Conservation (phyloP, 768 basidiomycete species). For the Pisolithus albus region DNA sequence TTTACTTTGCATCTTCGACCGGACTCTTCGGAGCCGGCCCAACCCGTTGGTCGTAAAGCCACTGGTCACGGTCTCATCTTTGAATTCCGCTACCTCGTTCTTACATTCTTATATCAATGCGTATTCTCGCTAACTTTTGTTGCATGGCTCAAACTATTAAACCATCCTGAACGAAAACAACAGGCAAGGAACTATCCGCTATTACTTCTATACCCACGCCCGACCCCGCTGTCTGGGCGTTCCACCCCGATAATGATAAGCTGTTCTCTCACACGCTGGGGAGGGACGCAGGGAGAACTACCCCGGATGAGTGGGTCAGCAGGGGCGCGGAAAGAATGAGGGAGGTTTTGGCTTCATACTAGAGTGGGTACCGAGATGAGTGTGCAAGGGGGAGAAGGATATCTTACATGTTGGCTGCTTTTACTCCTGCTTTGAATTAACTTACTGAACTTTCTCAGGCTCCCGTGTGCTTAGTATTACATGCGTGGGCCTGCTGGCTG, state of each 20-base stretch:
- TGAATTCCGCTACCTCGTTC: background rate
- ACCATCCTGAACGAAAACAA: conserved; percentile 1
- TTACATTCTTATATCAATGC: background rate
- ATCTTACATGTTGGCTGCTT: too few species aligned
- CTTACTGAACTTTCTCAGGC: too few species aligned
- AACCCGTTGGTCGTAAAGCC: background rate
- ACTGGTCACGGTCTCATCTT: background rate
- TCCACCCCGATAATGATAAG: conserved; percentile 51
- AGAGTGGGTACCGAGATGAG: too few species aligned
- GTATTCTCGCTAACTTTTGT: background rate
- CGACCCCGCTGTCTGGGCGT: conserved; percentile 55
- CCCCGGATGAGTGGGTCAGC: conserved; percentile 53
- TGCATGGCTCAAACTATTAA: too few species aligned
- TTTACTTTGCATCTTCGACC: background rate
- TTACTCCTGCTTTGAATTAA: too few species aligned
- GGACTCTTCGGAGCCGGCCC: background rate
- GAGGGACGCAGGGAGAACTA: conserved; percentile 25
- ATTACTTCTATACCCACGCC: conserved; percentile 55
- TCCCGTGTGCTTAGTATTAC: too few species aligned
- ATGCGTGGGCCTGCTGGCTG: too few species aligned
- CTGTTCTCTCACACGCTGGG: conserved; percentile 32
- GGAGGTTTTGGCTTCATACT: conserved; percentile 10
- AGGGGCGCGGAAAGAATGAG: conserved; percentile 43
- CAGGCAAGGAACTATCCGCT: conserved; percentile 55
- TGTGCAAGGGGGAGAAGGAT: too few species aligned